Percentiles rank a stretch among this genome's conserved stretches.
These are phyloP conservation scores for Cochliopodium minus DNA, from an alignment of 208 protist species.

Conservation along the genomic window DNA sequence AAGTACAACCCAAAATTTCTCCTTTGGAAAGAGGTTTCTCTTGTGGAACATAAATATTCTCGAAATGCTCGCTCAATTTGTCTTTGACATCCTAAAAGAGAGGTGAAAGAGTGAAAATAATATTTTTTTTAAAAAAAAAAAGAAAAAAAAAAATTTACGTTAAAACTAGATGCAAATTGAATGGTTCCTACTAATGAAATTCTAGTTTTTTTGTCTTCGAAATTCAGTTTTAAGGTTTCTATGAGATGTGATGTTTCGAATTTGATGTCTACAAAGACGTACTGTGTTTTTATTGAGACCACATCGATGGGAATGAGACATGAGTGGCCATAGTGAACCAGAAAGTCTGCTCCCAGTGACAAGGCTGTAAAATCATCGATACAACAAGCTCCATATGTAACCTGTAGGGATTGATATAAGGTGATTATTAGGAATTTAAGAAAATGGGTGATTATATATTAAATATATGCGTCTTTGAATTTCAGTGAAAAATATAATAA, in stretches of 20 bases:
- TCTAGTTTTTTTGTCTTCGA: constrained; percentile 40
- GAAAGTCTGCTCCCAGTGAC: constrained; percentile 80
- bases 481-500: too few species aligned
- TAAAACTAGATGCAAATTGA: constrained; percentile 84
- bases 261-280: constrained; percentile 96
- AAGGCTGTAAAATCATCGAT: constrained; percentile 88
- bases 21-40: constrained; percentile 79
- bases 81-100: constrained; percentile 36
- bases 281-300: constrained; percentile 73
- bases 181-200: constrained; percentile 82
- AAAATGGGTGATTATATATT: too few species aligned
- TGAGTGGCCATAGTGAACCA: constrained; percentile 96
- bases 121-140: neutral
- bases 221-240: constrained; percentile 70
- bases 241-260: constrained; percentile 90
- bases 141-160: constrained; percentile 25
- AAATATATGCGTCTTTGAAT: too few species aligned
- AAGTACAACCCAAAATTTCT: constrained; percentile 94
- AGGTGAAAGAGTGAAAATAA: neutral
- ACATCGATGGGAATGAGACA: constrained; percentile 72
- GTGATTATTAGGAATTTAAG: too few species aligned
- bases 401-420: too few species aligned
- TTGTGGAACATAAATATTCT: constrained; percentile 65
- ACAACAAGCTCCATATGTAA: constrained; percentile 96
- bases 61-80: constrained; percentile 54